Percentiles rank a stretch among this genome's conserved stretches.
Evolutionary conservation across 2,329 filamentous ascomycete species (phyloP).

Genomic region (Beauveria sp.): DNA sequence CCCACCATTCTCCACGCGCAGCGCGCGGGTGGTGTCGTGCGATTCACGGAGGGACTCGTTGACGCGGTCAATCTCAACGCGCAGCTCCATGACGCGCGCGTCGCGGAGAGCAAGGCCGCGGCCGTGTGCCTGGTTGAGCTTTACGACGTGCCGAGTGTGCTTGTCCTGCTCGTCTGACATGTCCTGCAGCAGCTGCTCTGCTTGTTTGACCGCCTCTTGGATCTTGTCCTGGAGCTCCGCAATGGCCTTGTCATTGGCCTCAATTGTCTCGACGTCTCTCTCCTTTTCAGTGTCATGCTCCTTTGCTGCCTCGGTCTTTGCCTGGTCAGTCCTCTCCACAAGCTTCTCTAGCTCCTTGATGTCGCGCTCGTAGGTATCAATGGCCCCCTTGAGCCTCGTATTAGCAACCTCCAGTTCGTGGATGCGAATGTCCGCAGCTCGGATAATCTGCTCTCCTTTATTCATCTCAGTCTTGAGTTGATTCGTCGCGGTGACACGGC

Average conservation of each 20-base stretch:
- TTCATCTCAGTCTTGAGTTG: constrained; percentile 35
- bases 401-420: constrained; percentile 42
- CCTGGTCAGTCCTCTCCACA: constrained; percentile 39
- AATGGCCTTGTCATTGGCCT: constrained; percentile 30
- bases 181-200: constrained; percentile 30
- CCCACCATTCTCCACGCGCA: constrained; percentile 39
- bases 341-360: constrained; percentile 45
- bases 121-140: constrained; percentile 35
- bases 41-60: constrained; percentile 38
- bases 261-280: constrained; percentile 24
- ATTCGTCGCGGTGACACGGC: constrained; percentile 45
- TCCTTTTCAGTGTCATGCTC: constrained; percentile 28
- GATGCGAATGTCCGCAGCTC: constrained; percentile 32
- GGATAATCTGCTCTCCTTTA: constrained; percentile 25
- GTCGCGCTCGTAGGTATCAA: constrained; percentile 46
- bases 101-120: constrained; percentile 43
- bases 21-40: constrained; percentile 35
- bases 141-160: constrained; percentile 24
- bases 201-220: constrained; percentile 30
- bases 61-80: constrained; percentile 40
- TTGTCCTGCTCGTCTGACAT: constrained; percentile 30
- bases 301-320: constrained; percentile 23
- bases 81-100: constrained; percentile 40
- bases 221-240: constrained; percentile 39
- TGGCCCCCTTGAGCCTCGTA: constrained; percentile 43